Evolutionary conservation across 176 grass and related monocot species (phyloP).

Genomic region (Zea mays): DNA sequence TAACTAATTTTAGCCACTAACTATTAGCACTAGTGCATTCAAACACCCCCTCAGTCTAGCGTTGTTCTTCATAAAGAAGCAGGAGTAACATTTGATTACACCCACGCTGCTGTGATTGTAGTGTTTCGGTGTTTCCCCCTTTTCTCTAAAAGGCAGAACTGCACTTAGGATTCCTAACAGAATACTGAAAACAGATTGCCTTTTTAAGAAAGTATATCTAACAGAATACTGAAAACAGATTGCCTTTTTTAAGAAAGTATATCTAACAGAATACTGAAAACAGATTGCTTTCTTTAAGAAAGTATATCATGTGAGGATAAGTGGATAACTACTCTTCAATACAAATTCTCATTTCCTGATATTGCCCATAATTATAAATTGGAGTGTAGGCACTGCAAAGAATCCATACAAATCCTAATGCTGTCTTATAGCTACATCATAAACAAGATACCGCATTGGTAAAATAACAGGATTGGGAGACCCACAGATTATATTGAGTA

Average conservation of each 20-base stretch:
- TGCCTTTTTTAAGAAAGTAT: no score
- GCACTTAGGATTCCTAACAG: not conserved
- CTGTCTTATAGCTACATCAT: no score
- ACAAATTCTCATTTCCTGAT: not conserved
- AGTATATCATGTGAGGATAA: not conserved
- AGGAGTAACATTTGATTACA: not conserved
- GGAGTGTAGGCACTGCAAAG: not conserved
- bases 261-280: not conserved
- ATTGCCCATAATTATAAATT: no score
- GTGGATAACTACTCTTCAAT: not conserved
- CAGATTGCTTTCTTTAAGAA: not conserved
- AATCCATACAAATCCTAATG: not conserved
- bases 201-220: no score
- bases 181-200: no score
- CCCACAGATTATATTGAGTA: not conserved
- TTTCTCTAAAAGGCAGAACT: not conserved
- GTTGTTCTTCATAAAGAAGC: not conserved
- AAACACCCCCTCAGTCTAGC: not conserved
- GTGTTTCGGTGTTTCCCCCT: not conserved
- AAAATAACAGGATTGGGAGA: not conserved
- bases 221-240: no score
- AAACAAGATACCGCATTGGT: not conserved
- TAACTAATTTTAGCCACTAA: no score
- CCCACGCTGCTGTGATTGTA: no score
- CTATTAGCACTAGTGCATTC: no score